Conservation (phyloP, 2,329 filamentous ascomycete genomes). For the Colletotrichum orbiculare region DNA sequence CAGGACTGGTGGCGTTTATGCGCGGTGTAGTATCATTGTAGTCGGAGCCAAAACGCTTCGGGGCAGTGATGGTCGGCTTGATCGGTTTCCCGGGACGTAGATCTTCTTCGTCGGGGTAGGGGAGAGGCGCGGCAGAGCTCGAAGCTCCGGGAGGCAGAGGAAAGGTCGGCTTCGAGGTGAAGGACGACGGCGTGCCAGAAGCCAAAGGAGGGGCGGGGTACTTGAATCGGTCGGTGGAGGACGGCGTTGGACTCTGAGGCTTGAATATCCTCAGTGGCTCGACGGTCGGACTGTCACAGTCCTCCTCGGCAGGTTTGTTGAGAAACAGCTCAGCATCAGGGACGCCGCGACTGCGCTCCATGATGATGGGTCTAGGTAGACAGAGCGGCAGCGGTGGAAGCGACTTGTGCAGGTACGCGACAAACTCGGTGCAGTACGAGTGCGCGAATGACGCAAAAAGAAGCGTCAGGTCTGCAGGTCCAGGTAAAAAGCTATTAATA, state of each 20-base stretch:
- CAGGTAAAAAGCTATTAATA: constrained; percentile 40
- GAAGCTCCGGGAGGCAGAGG: constrained; percentile 75
- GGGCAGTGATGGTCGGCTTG: constrained; percentile 49
- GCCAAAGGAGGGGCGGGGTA: constrained; percentile 60
- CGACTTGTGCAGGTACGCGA: constrained; percentile 39
- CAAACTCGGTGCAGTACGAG: constrained; percentile 23
- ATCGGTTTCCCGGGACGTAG: constrained; percentile 55
- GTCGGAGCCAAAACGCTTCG: constrained; percentile 58
- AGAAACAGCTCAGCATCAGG: constrained; percentile 89
- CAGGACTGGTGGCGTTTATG: constrained; percentile 63
- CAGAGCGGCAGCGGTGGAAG: constrained; percentile 30
- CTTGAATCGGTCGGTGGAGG: constrained; percentile 56
- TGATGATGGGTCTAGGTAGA: constrained; percentile 47
- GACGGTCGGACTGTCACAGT: constrained; percentile 79
- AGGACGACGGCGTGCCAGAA: constrained; percentile 51
- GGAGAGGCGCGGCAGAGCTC: constrained; percentile 74
- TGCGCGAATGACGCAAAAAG: constrained; percentile 30
- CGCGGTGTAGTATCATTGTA: constrained; percentile 65
- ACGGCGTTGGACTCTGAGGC: constrained; percentile 72
- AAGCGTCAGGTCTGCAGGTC: constrained; percentile 33
- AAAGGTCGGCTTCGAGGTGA: constrained; percentile 66
- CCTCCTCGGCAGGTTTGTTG: constrained; percentile 61
- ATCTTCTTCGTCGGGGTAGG: constrained; percentile 80
- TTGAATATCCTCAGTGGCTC: constrained; percentile 89
- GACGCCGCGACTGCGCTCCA: constrained; percentile 70